These are phyloP conservation scores for Oryza meridionalis DNA, from an alignment of 176 grass and related monocot species.

Conservation along the genomic window DNA sequence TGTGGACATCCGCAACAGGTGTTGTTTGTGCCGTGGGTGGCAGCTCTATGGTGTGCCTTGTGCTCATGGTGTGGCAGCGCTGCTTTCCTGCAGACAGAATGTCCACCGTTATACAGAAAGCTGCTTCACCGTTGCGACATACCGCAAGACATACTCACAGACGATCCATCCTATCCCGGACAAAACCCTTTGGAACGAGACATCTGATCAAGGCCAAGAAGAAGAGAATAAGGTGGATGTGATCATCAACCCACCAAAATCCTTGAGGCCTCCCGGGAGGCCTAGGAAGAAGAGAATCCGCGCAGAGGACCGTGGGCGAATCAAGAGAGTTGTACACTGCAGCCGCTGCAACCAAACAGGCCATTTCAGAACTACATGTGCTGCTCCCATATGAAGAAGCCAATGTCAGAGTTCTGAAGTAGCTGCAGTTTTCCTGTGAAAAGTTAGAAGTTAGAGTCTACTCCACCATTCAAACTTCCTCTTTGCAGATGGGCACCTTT, in stretches of 20 bases:
- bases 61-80: slow-evolving; percentile 88
- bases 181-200: slow-evolving; percentile 77
- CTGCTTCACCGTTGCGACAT: slow-evolving; percentile 81
- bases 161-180: slow-evolving; percentile 98
- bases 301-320: slow-evolving; percentile 64
- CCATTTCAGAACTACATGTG: slow-evolving; percentile 91
- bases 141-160: slow-evolving; percentile 92
- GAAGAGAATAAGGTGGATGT: slow-evolving; percentile 47
- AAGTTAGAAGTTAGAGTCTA: slow-evolving; percentile 42
- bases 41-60: slow-evolving; percentile 91
- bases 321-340: slow-evolving; percentile 89
- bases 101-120: slow-evolving; percentile 96
- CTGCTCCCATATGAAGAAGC: slow-evolving; percentile 67
- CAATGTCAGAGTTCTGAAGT: slow-evolving; percentile 2
- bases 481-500: slow-evolving; percentile 37
- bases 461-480: slow-evolving; percentile 38
- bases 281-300: slow-evolving; percentile 87
- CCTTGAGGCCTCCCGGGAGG: slow-evolving; percentile 66
- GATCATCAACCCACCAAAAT: slow-evolving; percentile 82
- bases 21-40: slow-evolving; percentile 93
- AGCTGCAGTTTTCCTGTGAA: slow-evolving; percentile 38
- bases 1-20: slow-evolving; percentile 91
- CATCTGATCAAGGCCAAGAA: slow-evolving; percentile 40
- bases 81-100: slow-evolving; percentile 92
- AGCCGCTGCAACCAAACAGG: slow-evolving; percentile 97